Base-by-base conservation (phyloP, 192 early-diverging fungal genomes). In the Coemansia sp. region DNA sequence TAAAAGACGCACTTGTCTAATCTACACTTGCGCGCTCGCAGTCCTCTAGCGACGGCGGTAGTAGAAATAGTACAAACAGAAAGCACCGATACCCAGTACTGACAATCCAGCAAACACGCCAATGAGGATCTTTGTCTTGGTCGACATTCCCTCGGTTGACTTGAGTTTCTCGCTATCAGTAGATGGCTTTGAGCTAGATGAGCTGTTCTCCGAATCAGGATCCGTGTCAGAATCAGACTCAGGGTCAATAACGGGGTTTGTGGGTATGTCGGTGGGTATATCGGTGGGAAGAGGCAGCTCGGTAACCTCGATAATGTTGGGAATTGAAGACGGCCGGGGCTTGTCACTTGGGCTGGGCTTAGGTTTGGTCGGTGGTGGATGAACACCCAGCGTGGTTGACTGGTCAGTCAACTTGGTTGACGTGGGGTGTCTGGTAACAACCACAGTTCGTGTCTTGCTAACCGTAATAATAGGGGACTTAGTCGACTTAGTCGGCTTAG, bases 41-140 rank as follows among this genome's bases (percentile, higher is more conserved):
- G 17, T 58, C 29, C 11, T 32, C 55, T 58, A 32, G 9, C 55
- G 55, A 14, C 29, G 29, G 15, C 66, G 66, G n/a, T 66, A 64
- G 39, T 60, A 76, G 74, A 71, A 76, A 27, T 67, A 71, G 44
- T 68, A 70, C 62, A 76, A 25, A 51, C 69, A 71, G 27, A 48
- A 58, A 4, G 55, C 65, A 48, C 70, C 42, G 19, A 76, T 71
- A 37, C 66, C 62, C 15, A 76, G 50, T 15, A 71, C 69, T 3
- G 74, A 64, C 41, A 76, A 11, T 8, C 69, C 69, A 25, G 67
- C 74, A 51, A 76, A 29, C 44, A 76, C 50, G 7, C 68, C 74
- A 11, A 76, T 63, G 6, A 76, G 69, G 25, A 76, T 68, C 5
- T 60, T 62, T 11, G 74, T 71, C 7, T 65, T 76, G 50, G 65